A percentile compares a stretch with the other conserved stretches of the same genome.
Conservation (phyloP, 106 monocot species). For the Triglochin maritima region DNA sequence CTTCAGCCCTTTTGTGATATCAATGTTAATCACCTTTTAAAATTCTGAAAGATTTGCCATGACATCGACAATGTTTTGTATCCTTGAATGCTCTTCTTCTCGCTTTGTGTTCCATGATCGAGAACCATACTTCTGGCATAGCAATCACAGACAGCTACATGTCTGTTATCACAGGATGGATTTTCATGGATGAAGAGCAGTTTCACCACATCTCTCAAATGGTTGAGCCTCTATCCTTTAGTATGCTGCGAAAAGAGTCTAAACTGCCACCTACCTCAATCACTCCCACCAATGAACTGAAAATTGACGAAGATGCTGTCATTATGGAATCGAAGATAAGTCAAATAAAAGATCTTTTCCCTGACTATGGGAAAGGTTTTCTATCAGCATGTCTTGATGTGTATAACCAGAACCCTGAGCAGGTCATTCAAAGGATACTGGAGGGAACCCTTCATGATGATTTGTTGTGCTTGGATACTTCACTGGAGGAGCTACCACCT, state of each 20-base stretch:
- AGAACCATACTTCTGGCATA: too few species aligned
- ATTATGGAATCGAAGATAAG: conserved; percentile 89
- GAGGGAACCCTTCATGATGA: conserved; percentile 90
- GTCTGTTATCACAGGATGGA: conserved; percentile 41
- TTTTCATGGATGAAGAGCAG: conserved; percentile 47
- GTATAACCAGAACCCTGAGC: conserved; percentile 77
- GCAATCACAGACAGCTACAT: neutral
- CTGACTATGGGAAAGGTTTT: conserved; percentile 93
- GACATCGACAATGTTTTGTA: too few species aligned
- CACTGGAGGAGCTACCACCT: conserved; percentile 42
- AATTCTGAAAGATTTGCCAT: too few species aligned
- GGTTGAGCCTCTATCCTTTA: conserved; percentile 7
- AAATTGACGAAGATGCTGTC: conserved; percentile 48
- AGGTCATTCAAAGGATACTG: conserved; percentile 86
- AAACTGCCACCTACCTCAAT: conserved; percentile 17
- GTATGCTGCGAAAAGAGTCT: conserved; percentile 6
- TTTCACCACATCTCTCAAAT: conserved; percentile 35
- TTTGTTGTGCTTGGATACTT: conserved; percentile 55
- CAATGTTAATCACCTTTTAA: too few species aligned
- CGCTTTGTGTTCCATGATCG: neutral
- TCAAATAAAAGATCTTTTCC: conserved; percentile 90
- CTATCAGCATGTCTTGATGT: conserved; percentile 79
- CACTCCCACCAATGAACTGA: conserved; percentile 2
- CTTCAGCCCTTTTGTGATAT: too few species aligned
- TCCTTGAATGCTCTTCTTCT: too few species aligned